Evolutionary conservation across 1,139 yeast species (phyloP).

Genomic region (Meyerozyma sp.): DNA sequence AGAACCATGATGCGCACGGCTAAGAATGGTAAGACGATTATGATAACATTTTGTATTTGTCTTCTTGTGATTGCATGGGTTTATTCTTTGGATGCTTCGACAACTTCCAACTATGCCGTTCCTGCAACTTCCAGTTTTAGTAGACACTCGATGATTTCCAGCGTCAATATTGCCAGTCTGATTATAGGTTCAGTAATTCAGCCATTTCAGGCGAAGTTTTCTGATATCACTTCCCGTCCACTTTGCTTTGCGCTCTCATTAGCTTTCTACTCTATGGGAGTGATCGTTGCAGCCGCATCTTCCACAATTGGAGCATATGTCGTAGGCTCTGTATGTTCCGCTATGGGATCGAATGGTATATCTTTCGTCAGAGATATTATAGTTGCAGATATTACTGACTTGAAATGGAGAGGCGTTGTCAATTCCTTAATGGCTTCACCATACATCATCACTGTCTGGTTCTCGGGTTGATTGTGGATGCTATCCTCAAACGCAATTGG

Average conservation of each 20-base stretch:
- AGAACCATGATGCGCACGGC: constrained; percentile 4
- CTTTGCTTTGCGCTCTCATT: constrained; percentile 15
- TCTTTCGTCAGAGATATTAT: constrained; percentile 16
- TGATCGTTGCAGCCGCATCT: constrained; percentile 21
- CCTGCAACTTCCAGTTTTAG: constrained; percentile 28
- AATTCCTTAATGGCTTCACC: constrained; percentile 21
- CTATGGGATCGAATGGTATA: constrained; percentile 24
- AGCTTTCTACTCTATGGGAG: constrained; percentile 19
- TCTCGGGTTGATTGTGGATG: constrained; percentile 25
- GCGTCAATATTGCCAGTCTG: constrained; percentile 23
- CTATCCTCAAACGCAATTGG: constrained; percentile 23
- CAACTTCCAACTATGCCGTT: constrained; percentile 23
- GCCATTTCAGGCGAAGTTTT: constrained; percentile 24
- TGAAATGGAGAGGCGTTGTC: constrained; percentile 27
- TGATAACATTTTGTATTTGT: constrained; percentile 9
- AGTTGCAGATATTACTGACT: constrained; percentile 25
- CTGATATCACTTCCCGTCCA: constrained; percentile 26
- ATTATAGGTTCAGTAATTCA: constrained; percentile 22
- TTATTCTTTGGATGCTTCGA: constrained; percentile 28
- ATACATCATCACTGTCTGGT: constrained; percentile 26
- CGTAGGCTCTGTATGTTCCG: constrained; percentile 21
- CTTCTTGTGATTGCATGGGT: constrained; percentile 32
- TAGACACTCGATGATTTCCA: constrained; percentile 27
- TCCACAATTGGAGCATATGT: constrained; percentile 22
- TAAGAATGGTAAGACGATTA: not conserved